Conservation (phyloP, 2,329 filamentous ascomycete genomes). For the Mariannaea sp. region DNA sequence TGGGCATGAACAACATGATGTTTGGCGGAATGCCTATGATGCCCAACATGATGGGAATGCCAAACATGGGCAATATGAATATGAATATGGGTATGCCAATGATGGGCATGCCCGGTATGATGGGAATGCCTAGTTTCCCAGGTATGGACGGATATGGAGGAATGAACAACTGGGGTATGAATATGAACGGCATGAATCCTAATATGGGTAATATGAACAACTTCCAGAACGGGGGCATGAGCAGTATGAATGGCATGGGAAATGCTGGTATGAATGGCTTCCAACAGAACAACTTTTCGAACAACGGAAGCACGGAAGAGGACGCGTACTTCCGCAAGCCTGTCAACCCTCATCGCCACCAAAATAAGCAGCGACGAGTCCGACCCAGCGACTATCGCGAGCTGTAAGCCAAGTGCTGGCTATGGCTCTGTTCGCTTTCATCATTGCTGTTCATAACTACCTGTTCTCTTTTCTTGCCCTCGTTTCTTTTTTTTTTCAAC, state of each 20-base stretch:
- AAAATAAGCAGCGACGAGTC: slow-evolving; percentile 77
- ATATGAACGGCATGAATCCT: slow-evolving; percentile 33
- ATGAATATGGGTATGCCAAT: slow-evolving; percentile 42
- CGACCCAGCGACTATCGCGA: slow-evolving; percentile 91
- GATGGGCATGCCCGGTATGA: slow-evolving; percentile 42
- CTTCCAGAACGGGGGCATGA: slow-evolving; percentile 21
- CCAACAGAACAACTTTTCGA: slow-evolving; percentile 48
- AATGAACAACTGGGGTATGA: slow-evolving; percentile 38
- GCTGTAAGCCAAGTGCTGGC: slow-evolving; percentile 54
- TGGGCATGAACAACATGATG: slow-evolving; percentile 47
- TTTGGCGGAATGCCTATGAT: slow-evolving; percentile 46
- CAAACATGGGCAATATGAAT: slow-evolving; percentile 39
- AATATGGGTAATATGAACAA: too few species aligned
- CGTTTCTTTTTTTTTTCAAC: not conserved
- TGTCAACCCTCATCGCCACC: slow-evolving; percentile 89
- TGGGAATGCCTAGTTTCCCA: slow-evolving; percentile 40
- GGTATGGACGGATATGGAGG: slow-evolving; percentile 39
- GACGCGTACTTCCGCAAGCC: slow-evolving; percentile 95
- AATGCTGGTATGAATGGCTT: slow-evolving; percentile 45
- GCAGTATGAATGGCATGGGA: slow-evolving; percentile 36
- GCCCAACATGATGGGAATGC: slow-evolving; percentile 42
- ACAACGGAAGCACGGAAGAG: slow-evolving; percentile 70
- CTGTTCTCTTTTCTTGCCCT: slow-evolving; percentile 4
- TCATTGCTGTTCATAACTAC: not conserved
- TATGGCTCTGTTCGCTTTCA: not conserved